Conservation (phyloP, 192 early-diverging fungal species). For the Backusella morwellensis region DNA sequence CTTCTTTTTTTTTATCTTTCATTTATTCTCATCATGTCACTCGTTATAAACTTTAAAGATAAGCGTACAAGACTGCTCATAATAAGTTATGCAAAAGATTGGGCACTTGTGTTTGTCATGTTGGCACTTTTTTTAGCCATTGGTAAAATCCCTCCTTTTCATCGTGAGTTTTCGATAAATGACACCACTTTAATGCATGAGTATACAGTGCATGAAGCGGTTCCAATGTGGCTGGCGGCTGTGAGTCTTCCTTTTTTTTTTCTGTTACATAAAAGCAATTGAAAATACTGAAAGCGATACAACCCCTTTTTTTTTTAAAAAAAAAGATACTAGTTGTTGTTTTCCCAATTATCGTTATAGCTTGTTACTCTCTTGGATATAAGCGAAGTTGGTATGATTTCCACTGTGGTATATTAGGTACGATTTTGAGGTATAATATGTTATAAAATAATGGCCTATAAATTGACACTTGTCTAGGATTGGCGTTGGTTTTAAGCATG, state of each 20-base stretch:
- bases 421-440: not conserved
- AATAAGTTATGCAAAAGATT: slow-evolving; percentile 35
- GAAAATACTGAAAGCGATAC: not conserved
- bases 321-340: slow-evolving; percentile 36
- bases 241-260: not conserved
- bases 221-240: slow-evolving; percentile 40
- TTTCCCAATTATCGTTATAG: slow-evolving; percentile 37
- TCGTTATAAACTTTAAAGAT: not conserved
- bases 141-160: slow-evolving; percentile 59
- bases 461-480: slow-evolving; percentile 19
- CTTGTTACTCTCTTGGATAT: slow-evolving; percentile 19
- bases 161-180: slow-evolving; percentile 69
- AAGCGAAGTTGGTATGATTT: slow-evolving; percentile 40
- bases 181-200: slow-evolving; percentile 69
- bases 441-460: not conserved
- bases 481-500: slow-evolving; percentile 40
- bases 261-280: not conserved
- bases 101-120: slow-evolving; percentile 54
- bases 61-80: not conserved
- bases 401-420: slow-evolving; percentile 43
- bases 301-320: not conserved
- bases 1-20: not conserved
- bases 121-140: slow-evolving; percentile 54
- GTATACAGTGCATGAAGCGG: slow-evolving; percentile 38
- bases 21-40: not conserved